A percentile compares a stretch with the other conserved stretches of the same genome.
Evolutionary conservation across 2,329 filamentous ascomycete genomes (phyloP).

Genomic region (Pseudogymnoascus sp.): DNA sequence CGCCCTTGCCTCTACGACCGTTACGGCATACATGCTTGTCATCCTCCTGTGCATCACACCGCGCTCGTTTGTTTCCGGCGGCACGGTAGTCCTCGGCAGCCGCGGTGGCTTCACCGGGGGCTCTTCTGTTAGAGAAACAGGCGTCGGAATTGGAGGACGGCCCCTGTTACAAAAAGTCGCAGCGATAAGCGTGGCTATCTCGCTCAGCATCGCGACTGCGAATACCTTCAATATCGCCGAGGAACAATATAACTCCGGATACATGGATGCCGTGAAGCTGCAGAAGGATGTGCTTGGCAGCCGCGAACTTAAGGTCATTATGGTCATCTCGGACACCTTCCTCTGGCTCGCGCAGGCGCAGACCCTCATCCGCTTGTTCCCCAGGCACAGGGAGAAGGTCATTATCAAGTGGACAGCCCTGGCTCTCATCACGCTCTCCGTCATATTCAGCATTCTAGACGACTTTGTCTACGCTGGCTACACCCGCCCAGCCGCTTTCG

Average conservation of each 20-base stretch:
- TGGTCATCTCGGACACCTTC: slow-evolving; percentile 91
- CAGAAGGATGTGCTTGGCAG: slow-evolving; percentile 75
- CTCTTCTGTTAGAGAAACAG: slow-evolving; percentile 56
- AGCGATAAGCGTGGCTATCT: slow-evolving; percentile 66
- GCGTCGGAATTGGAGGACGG: slow-evolving; percentile 80
- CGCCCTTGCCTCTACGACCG: slow-evolving; percentile 81
- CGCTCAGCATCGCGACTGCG: slow-evolving; percentile 84
- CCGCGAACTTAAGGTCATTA: slow-evolving; percentile 78
- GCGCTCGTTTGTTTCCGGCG: slow-evolving; percentile 84
- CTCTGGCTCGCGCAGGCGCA: slow-evolving; percentile 97
- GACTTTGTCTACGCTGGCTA: slow-evolving; percentile 61
- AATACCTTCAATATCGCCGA: slow-evolving; percentile 84
- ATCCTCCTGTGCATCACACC: slow-evolving; percentile 92
- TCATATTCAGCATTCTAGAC: slow-evolving; percentile 85
- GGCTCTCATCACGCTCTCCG: slow-evolving; percentile 81
- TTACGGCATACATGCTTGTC: slow-evolving; percentile 84
- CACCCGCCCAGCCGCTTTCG: slow-evolving; percentile 64
- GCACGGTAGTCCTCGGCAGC: slow-evolving; percentile 70
- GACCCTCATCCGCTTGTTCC: slow-evolving; percentile 90
- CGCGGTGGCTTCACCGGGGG: slow-evolving; percentile 81
- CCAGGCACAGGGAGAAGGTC: slow-evolving; percentile 92
- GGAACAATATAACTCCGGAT: slow-evolving; percentile 68
- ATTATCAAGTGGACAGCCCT: slow-evolving; percentile 99
- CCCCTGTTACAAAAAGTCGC: slow-evolving; percentile 89
- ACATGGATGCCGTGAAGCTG: slow-evolving; percentile 69